phyloP scores from a whole-genome alignment of 169 alveolate species.

The Cryptosporidium xiaoi region DNA sequence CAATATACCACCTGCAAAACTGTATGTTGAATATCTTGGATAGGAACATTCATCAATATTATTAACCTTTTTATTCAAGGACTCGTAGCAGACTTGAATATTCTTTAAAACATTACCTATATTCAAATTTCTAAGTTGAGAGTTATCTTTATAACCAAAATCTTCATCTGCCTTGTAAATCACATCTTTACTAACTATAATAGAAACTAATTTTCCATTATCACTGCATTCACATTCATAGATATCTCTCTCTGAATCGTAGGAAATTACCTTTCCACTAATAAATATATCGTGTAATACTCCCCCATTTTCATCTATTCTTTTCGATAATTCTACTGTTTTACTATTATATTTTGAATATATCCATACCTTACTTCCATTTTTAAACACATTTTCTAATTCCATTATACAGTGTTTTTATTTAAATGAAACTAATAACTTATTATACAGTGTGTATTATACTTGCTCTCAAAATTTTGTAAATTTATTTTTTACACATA shows the following conservation, averaged over 20 bases:
- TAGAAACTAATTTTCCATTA: not conserved
- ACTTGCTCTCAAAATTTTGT: no score
- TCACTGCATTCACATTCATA: constrained; percentile 41
- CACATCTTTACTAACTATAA: constrained; percentile 13
- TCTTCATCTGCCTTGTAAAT: constrained; percentile 45
- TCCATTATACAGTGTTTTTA: constrained; percentile 12
- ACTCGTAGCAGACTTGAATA: constrained; percentile 73
- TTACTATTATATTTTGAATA: constrained; percentile 37
- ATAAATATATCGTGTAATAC: constrained; percentile 18
- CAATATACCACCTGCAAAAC: constrained; percentile 64
- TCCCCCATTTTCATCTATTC: constrained; percentile 19
- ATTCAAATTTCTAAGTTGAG: constrained; percentile 75
- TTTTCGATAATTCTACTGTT: constrained; percentile 33
- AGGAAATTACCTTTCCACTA: constrained; percentile 6
- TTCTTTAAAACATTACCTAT: constrained; percentile 75
- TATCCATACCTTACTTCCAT: constrained; percentile 56
- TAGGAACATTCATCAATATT: not conserved
- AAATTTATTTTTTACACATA: no score
- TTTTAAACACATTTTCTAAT: not conserved
- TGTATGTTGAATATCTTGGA: constrained; percentile 61
- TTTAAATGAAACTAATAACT: not conserved
- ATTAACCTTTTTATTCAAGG: constrained; percentile 19
- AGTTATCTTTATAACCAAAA: constrained; percentile 68
- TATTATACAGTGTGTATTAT: no score
- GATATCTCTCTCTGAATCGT: not conserved